Conservation (phyloP, 2,329 filamentous ascomycete genomes). For the Pseudopithomyces maydicus region DNA sequence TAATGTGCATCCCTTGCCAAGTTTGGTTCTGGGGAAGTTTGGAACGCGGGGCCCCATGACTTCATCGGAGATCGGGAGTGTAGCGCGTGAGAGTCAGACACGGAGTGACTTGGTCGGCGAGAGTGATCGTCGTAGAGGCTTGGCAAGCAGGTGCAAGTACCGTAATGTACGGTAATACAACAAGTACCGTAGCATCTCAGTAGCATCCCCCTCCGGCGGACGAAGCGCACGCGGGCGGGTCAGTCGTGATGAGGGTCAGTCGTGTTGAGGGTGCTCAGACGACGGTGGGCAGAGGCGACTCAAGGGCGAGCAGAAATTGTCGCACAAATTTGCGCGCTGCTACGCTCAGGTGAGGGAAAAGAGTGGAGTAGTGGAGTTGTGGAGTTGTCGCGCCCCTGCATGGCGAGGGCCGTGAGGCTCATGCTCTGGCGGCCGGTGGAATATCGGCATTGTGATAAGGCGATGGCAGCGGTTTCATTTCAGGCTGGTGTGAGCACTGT, state of each 20-base stretch:
- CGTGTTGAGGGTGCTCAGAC: background rate
- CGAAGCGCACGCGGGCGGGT: background rate
- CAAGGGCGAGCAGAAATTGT: background rate
- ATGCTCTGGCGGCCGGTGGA: background rate
- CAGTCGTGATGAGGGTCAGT: background rate
- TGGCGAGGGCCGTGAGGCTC: slow-evolving; percentile 2
- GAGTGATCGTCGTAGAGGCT: background rate
- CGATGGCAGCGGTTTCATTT: slow-evolving; percentile 4
- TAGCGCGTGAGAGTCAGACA: background rate
- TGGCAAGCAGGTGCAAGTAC: too few relatives aligned
- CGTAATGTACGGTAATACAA: too few relatives aligned
- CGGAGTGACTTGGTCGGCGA: background rate
- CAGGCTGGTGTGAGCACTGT: background rate
- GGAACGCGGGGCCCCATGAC: slow-evolving; percentile 16
- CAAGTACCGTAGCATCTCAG: too few relatives aligned
- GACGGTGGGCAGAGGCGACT: background rate
- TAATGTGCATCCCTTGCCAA: background rate
- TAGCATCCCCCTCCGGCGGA: too few relatives aligned
- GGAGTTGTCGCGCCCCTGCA: background rate
- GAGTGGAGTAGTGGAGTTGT: background rate
- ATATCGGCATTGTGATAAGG: background rate
- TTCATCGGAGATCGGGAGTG: slow-evolving; percentile 5
- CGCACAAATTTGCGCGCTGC: background rate
- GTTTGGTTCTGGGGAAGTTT: background rate
- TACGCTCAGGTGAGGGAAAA: background rate